These are phyloP conservation scores for Kwoniella shandongensis DNA, from an alignment of 768 basidiomycete species.

Conservation along the genomic window DNA sequence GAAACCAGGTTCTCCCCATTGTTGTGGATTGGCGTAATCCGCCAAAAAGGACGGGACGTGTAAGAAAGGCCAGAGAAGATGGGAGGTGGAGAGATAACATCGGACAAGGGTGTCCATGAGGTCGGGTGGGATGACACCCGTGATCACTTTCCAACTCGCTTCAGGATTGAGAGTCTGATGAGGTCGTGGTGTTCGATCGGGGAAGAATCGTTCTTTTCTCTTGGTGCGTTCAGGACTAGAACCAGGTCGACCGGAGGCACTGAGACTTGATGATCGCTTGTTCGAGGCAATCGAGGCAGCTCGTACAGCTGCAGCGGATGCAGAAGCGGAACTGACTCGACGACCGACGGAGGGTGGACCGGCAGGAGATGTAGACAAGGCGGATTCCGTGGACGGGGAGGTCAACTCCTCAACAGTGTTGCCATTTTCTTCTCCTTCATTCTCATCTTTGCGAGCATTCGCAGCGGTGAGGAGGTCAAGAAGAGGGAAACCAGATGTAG, in stretches of 20 bases:
- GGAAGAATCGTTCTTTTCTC: conserved; percentile 61
- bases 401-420: conserved; percentile 14
- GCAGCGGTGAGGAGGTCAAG: conserved; percentile 66
- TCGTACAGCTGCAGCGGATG: neutral
- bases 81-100: conserved; percentile 74
- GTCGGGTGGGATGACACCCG: conserved; percentile 79
- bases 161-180: conserved; percentile 79
- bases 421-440: neutral
- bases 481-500: conserved; percentile 86
- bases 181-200: conserved; percentile 70
- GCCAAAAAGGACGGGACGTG: conserved; percentile 86
- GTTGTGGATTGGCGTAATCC: conserved; percentile 88
- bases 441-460: conserved; percentile 20
- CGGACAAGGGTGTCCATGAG: conserved; percentile 82
- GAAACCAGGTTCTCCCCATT: conserved; percentile 95
- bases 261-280: conserved; percentile 17
- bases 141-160: conserved; percentile 80
- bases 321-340: conserved; percentile 18
- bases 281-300: conserved; percentile 7
- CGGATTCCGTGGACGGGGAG: conserved; percentile 36
- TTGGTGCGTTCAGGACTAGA: neutral
- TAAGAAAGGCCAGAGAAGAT: conserved; percentile 86
- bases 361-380: conserved; percentile 36
- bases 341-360: conserved; percentile 2
- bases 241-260: conserved; percentile 23